Conservation (phyloP, 2,329 filamentous ascomycete genomes). For the Aplosporella prunicola region DNA sequence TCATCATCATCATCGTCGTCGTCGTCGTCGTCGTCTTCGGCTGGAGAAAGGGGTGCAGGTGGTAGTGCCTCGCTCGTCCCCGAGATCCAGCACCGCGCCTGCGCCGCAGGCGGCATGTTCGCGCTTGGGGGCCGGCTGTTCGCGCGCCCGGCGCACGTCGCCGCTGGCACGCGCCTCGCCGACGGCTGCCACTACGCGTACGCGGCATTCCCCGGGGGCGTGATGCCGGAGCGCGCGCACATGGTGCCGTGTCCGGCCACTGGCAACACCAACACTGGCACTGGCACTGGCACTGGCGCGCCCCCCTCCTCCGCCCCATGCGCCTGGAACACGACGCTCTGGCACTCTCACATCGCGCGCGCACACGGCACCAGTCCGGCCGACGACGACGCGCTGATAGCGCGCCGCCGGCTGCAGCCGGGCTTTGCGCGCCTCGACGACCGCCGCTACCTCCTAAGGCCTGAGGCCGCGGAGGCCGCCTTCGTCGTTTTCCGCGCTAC, state of each 20-base stretch:
- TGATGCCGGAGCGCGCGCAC: conserved; percentile 53
- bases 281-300: no score
- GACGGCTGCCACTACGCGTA: conserved; percentile 57
- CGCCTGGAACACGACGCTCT: conserved; percentile 45
- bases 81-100: conserved; percentile 49
- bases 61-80: conserved; percentile 20
- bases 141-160: conserved; percentile 43
- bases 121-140: conserved; percentile 51
- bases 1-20: no score
- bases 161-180: conserved; percentile 47
- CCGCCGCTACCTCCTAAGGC: conserved; percentile 38
- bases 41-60: no score
- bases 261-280: background rate
- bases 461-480: conserved; percentile 53
- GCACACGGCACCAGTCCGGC: conserved; percentile 20
- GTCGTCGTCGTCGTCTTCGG: no score
- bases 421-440: conserved; percentile 38
- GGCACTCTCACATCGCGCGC: conserved; percentile 30
- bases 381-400: conserved; percentile 27
- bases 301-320: conserved; percentile 29
- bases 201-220: conserved; percentile 44
- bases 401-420: conserved; percentile 30
- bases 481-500: conserved; percentile 53
- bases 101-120: conserved; percentile 55
- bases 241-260: conserved; percentile 39